These are phyloP conservation scores for Hawksworthiomyces lignivorus DNA, from an alignment of 2,329 filamentous ascomycete genomes.

Conservation along the genomic window DNA sequence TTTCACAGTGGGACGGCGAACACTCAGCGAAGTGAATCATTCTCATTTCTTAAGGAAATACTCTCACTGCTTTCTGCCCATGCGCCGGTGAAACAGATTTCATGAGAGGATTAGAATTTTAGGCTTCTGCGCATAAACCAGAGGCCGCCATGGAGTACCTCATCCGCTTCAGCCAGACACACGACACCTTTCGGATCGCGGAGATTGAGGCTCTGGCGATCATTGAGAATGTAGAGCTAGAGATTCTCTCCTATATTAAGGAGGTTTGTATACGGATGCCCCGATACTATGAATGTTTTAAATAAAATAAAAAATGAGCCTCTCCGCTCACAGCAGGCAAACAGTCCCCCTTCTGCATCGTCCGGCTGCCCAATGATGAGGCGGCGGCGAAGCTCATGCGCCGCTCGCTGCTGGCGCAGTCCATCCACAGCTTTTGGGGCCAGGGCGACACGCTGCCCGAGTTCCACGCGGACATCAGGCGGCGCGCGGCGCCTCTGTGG, in stretches of 20 bases:
- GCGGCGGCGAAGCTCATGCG: slow-evolving; percentile 60
- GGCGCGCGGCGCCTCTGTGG: slow-evolving; percentile 58
- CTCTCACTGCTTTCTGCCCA: no score
- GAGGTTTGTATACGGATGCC: no score
- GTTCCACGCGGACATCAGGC: slow-evolving; percentile 59
- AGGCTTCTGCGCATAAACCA: no score
- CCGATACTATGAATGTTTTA: no score
- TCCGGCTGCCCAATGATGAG: slow-evolving; percentile 57
- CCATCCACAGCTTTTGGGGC: slow-evolving; percentile 87
- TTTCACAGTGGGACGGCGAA: no score
- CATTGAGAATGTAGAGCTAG: slow-evolving; percentile 57
- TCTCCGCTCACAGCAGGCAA: slow-evolving; percentile 13
- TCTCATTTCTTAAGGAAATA: no score
- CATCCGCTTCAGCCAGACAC: slow-evolving; percentile 79
- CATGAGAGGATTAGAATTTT: no score
- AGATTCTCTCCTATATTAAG: slow-evolving; percentile 72
- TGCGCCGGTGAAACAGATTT: no score
- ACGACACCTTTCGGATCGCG: slow-evolving; percentile 82
- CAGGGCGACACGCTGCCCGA: slow-evolving; percentile 56
- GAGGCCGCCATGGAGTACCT: slow-evolving; percentile 61
- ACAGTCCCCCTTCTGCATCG: slow-evolving; percentile 83
- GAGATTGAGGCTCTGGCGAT: slow-evolving; percentile 77
- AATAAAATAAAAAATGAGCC: no score
- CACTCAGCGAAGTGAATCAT: no score
- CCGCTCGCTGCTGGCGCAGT: slow-evolving; percentile 74